A percentile compares a stretch with the other conserved stretches of the same genome.
phyloP scores from a whole-genome alignment of 192 early-diverging fungal genomes.

The Backusella morwellensis region DNA sequence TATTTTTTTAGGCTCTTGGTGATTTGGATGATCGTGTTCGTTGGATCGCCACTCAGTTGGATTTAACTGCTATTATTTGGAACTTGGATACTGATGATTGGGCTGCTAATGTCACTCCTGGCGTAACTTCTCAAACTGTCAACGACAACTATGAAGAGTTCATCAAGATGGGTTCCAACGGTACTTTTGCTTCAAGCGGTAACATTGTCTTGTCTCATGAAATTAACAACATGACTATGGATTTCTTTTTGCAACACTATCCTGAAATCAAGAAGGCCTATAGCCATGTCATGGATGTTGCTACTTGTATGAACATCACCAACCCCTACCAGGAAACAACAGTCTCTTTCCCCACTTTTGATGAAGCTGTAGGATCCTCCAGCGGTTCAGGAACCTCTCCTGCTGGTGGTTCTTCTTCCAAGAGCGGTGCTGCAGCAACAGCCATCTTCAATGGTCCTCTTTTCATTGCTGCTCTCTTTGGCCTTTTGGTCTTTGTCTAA shows the following conservation, averaged over 20 bases:
- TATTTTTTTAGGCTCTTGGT: conserved; percentile 39
- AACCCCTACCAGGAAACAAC: conserved; percentile 39
- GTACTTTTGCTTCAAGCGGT: conserved; percentile 25
- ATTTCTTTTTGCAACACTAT: conserved; percentile 40
- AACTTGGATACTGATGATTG: conserved; percentile 38
- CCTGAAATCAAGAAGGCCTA: conserved; percentile 41
- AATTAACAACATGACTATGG: conserved; percentile 42
- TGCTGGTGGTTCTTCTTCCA: not conserved
- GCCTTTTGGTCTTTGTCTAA: conserved; percentile 15
- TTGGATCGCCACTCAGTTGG: conserved; percentile 48
- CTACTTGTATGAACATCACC: conserved; percentile 39
- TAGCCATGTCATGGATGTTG: conserved; percentile 34
- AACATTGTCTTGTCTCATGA: conserved; percentile 47
- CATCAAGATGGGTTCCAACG: conserved; percentile 38
- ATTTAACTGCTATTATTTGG: conserved; percentile 39
- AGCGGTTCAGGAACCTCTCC: not conserved
- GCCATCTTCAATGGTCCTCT: conserved; percentile 24
- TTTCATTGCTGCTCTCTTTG: conserved; percentile 29
- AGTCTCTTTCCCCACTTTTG: conserved; percentile 23
- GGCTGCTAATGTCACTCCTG: conserved; percentile 20
- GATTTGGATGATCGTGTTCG: conserved; percentile 64
- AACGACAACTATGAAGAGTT: conserved; percentile 24
- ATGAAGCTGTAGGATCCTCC: not conserved
- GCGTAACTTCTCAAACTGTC: conserved; percentile 21
- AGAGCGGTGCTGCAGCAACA: conserved; percentile 24